Conservation (phyloP, 495 filamentous ascomycete species). For the Xylaria grammica region DNA sequence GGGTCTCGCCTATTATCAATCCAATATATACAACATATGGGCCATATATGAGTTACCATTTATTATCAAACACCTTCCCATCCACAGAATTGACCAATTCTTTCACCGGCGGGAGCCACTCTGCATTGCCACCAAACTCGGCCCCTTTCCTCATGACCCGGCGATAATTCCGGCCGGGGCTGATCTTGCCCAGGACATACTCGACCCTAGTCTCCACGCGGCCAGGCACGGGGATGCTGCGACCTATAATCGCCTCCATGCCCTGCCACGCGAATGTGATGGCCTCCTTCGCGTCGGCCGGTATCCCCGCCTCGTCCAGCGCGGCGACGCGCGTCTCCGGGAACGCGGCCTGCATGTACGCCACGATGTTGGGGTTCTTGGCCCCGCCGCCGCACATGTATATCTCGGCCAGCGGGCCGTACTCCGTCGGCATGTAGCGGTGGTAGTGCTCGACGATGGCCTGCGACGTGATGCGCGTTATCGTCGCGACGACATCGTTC, state of each 20-base stretch:
- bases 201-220: conserved; percentile 55
- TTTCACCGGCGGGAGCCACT: conserved; percentile 53
- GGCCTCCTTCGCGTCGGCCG: conserved; percentile 61
- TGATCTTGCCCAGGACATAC: conserved; percentile 59
- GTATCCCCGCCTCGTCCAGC: conserved; percentile 61
- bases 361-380: conserved; percentile 60
- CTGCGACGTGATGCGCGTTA: conserved; percentile 62
- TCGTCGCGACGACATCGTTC: conserved; percentile 59
- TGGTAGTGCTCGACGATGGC: conserved; percentile 62
- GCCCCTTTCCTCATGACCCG: conserved; percentile 55
- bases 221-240: conserved; percentile 57
- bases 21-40: neutral
- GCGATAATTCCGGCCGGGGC: conserved; percentile 60
- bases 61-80: conserved; percentile 1
- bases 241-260: conserved; percentile 59
- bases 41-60: neutral
- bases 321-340: conserved; percentile 55
- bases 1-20: neutral
- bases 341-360: conserved; percentile 55
- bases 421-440: conserved; percentile 50
- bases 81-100: conserved; percentile 40
- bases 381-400: conserved; percentile 67
- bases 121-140: conserved; percentile 51
- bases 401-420: conserved; percentile 56
- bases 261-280: conserved; percentile 63